Conservation (phyloP, 1,139 yeast genomes). For the Cylindricascospora bacillispora region DNA sequence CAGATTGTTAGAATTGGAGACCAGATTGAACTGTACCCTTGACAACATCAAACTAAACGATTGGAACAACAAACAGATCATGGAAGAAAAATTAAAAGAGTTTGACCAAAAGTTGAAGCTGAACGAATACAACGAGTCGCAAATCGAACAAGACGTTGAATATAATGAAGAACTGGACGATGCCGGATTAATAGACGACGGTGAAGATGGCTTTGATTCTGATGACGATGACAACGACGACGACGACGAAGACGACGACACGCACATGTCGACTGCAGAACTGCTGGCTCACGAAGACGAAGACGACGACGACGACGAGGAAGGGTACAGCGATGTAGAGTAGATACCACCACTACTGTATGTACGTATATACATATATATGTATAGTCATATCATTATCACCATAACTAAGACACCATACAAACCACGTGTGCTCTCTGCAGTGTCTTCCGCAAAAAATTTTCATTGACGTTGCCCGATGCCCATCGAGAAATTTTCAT, state of each 20-base stretch:
- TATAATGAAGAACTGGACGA: conserved; percentile 31
- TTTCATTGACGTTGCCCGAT: too few species aligned
- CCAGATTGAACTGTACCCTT: conserved; percentile 58
- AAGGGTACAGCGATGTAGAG: conserved; percentile 26
- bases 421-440: too few species aligned
- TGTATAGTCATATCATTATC: too few species aligned
- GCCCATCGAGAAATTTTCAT: too few species aligned
- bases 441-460: too few species aligned
- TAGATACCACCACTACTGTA: too few species aligned
- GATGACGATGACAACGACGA: conserved; percentile 24
- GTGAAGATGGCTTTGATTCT: conserved; percentile 23
- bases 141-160: conserved; percentile 32
- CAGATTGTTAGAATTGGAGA: conserved; percentile 69
- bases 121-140: conserved; percentile 25
- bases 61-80: conserved; percentile 26
- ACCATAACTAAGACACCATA: too few species aligned
- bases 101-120: conserved; percentile 25
- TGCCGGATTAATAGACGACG: conserved; percentile 29
- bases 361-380: too few species aligned
- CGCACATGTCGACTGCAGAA: too few species aligned
- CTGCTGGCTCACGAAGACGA: conserved; percentile 6
- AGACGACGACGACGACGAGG: conserved; percentile 19
- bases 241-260: conserved; percentile 24
- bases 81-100: conserved; percentile 10
- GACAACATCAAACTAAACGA: conserved; percentile 41